Evolutionary conservation across 139 green algal species (phyloP).

Genomic region (Volvox africanus): DNA sequence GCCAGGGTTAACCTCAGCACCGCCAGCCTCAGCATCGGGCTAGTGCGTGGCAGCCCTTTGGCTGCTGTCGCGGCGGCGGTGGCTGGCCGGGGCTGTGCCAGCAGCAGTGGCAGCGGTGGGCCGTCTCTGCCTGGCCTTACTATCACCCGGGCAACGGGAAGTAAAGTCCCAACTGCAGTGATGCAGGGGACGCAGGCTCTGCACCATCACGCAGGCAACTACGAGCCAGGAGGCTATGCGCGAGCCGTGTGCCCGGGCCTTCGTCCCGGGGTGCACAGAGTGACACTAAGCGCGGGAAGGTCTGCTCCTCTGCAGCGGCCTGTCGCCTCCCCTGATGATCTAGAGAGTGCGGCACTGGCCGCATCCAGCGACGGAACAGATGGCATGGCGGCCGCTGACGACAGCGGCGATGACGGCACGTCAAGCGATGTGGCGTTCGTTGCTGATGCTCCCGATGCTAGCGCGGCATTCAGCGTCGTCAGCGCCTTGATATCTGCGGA

Average conservation of each 20-base stretch:
- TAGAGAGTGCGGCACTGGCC: too few relatives aligned
- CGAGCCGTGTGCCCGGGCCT: constrained; percentile 24
- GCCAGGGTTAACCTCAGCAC: not conserved
- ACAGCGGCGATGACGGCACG: too few relatives aligned
- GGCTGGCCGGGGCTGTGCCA: not conserved
- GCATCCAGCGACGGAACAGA: too few relatives aligned
- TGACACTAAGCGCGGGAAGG: constrained; percentile 18
- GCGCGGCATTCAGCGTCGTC: not conserved
- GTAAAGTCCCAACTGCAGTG: not conserved
- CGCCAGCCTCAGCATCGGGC: not conserved
- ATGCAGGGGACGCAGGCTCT: not conserved
- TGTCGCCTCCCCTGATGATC: not conserved
- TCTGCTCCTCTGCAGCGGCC: not conserved
- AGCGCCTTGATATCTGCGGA: too few relatives aligned
- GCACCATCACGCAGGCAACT: not conserved
- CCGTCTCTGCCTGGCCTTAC: not conserved
- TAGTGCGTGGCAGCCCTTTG: not conserved
- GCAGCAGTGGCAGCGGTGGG: not conserved
- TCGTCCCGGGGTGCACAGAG: constrained; percentile 11
- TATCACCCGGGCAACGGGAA: not conserved
- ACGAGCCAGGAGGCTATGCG: constrained; percentile 30
- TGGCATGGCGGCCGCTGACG: too few relatives aligned
- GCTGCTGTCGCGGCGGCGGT: not conserved
- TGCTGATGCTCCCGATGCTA: not conserved
- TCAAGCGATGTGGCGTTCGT: too few relatives aligned